Base-by-base conservation (phyloP, 768 basidiomycete species). In the Trametes punicea region DNA sequence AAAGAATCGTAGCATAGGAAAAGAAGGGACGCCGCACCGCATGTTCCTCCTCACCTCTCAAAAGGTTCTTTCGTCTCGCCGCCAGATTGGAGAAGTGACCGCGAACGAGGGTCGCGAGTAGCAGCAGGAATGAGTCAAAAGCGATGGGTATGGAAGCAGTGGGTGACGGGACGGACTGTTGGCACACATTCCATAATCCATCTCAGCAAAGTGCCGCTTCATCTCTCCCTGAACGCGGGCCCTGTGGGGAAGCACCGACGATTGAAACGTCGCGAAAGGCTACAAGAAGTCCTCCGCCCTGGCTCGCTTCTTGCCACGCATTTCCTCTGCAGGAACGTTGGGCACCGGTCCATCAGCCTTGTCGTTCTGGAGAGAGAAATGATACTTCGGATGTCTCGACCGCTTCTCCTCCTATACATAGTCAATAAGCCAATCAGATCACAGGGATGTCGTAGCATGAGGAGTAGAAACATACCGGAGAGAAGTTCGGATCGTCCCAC, bases 261-360 rank as follows among this genome's bases (percentile, higher is more conserved):
- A 36, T 16, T 11, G 21, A 15, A n/a, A 15, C 33, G 30, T n/a
- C n/a, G n/a, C n/a, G n/a, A n/a, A 20, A 34, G 41, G 48, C 62
- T 71, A 91, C 64, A 93, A 72, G 71, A 90, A 90, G 70, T 93
- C 92, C 71, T 93, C 90, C 29, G 92, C 92, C 62, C 90, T 77
- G 44, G 90, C 88, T 44, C 92, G 76, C 71, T 93, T 93, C 76
- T 85, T 90, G 45, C 90, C 90, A 61, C 88, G 80, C 46, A 80
- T 74, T 65, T 88, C 88, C 47, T 87, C 70, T 50, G 69, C 59
- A 54, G 70, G 70, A 59, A 69, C 67, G 53, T 69, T 69, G 20
- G 63, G 65, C 46, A 62, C 61, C 26, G 68, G 60, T 40, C 72
- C 71, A 15, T 66, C 70, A 16, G 68, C 68, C 61, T 56, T 55